These are phyloP conservation scores for Ophiostoma tasmaniense DNA, from an alignment of 2,329 filamentous ascomycete genomes.

Conservation along the genomic window DNA sequence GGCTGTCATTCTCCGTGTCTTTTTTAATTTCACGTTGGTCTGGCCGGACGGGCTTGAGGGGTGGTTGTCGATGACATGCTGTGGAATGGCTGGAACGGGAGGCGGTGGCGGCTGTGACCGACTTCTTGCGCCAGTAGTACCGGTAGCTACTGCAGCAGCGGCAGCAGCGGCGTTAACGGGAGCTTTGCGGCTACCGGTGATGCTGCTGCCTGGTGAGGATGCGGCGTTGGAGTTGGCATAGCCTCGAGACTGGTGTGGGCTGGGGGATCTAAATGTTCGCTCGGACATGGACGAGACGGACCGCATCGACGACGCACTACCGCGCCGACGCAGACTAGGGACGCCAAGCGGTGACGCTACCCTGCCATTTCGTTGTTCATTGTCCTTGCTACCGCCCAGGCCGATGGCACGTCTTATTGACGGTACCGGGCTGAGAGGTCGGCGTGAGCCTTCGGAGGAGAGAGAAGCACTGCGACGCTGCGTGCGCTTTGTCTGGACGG, in stretches of 20 bases:
- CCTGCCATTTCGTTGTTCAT: background rate
- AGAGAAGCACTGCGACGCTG: constrained; percentile 62
- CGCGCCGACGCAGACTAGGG: constrained; percentile 49
- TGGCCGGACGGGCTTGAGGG: background rate
- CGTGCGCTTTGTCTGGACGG: constrained; percentile 83
- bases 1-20: constrained; percentile 1
- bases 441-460: constrained; percentile 48
- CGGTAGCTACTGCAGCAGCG: constrained; percentile 10
- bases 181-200: background rate
- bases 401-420: constrained; percentile 15
- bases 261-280: constrained; percentile 75
- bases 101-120: constrained; percentile 50
- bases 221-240: background rate
- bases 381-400: constrained; percentile 12
- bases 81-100: constrained; percentile 60
- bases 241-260: constrained; percentile 40
- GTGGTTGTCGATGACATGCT: constrained; percentile 28
- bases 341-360: constrained; percentile 14
- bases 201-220: background rate
- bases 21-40: background rate
- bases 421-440: constrained; percentile 19
- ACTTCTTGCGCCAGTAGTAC: constrained; percentile 19
- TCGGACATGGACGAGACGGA: constrained; percentile 82
- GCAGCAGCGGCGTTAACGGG: constrained; percentile 12
- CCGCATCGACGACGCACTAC: constrained; percentile 58